Base-by-base conservation (phyloP, 768 basidiomycete species). In the Calocybe gangraenosa region DNA sequence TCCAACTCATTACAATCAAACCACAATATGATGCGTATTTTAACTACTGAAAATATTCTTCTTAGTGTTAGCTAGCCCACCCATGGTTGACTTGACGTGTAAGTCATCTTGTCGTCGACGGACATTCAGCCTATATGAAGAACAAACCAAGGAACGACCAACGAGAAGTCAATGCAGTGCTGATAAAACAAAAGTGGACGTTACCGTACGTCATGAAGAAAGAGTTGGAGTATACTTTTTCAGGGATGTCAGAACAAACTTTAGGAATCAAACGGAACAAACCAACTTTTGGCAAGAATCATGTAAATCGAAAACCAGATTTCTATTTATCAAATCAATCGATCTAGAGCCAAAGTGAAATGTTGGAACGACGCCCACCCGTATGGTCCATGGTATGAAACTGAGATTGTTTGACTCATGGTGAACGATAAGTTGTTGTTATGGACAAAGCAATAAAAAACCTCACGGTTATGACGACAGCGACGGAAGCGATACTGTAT, bases 211-310 rank as follows among this genome's bases (percentile, higher is more conserved):
- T 41, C 20, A 49, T 42, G 25, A 63, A 52, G 25, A 61, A 53
- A 8, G 60, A 60, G 44, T 63, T 63, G 11, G 62, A 57, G 44
- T 63, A 61, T 15, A 63, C 62, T 63, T 23, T 7, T n/a, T 5
- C 7, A 35, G 7, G 17, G 10, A 20, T 14, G 18, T 20, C 21
- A 17, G 17, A 2, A 35, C 6, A 21, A 33, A 14, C 11, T 25
- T 17, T 2, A 18, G 10, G 21, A 14, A 10, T 1, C 15, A 30
- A 9, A 7, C 19, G 34, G 8, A 8, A 8, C 39, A 30, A 11
- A 45, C 56, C 20, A 32, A 59, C 59, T 23, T 48, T 60, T 62
- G 1, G 59, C 59, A 17, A 63, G 48, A 30, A 60, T 33, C 1
- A 53, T 51, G 44, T 60, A 60, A 14, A 60, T 48, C n/a, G 59